Evolutionary conservation across 2,329 filamentous ascomycete genomes (phyloP).

Genomic region (Diplocarpon rosae): DNA sequence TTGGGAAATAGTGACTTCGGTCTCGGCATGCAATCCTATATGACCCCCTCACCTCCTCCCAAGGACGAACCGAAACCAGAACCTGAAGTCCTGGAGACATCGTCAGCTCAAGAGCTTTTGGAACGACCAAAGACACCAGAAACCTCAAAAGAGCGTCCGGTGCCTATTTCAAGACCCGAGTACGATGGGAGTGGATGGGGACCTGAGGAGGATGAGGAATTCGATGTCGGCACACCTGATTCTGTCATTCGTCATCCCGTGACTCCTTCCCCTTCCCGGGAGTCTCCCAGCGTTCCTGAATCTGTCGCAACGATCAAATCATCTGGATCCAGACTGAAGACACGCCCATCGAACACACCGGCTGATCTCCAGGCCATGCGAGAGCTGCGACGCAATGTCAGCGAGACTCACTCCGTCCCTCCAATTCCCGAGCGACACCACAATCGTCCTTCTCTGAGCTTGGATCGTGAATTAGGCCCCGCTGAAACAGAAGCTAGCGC

Average conservation of each 20-base stretch:
- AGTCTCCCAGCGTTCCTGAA: slow-evolving; percentile 62
- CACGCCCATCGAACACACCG: slow-evolving; percentile 76
- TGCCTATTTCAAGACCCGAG: slow-evolving; percentile 42
- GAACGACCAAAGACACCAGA: slow-evolving; percentile 19
- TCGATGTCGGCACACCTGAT: slow-evolving; percentile 64
- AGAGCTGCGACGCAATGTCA: slow-evolving; percentile 74
- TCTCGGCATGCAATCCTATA: slow-evolving; percentile 43
- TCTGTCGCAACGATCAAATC: slow-evolving; percentile 81
- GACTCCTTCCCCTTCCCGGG: slow-evolving; percentile 22
- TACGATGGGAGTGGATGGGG: slow-evolving; percentile 55
- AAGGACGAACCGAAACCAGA: slow-evolving; percentile 12
- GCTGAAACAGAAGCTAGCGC: slow-evolving; percentile 24
- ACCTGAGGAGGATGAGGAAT: slow-evolving; percentile 36
- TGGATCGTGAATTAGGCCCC: slow-evolving; percentile 27
- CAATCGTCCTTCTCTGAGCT: slow-evolving; percentile 41
- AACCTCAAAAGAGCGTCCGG: slow-evolving; percentile 22
- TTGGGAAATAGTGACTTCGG: slow-evolving; percentile 40
- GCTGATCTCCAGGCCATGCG: slow-evolving; percentile 78
- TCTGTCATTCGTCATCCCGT: slow-evolving; percentile 80
- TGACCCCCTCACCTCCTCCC: slow-evolving; percentile 34
- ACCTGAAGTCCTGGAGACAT: slow-evolving; percentile 16
- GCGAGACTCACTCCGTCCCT: slow-evolving; percentile 52
- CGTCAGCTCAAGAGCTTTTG: slow-evolving; percentile 20
- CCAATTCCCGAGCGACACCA: slow-evolving; percentile 51
- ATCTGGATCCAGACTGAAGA: slow-evolving; percentile 77